These are phyloP conservation scores for Apophysomyces variabilis DNA, from an alignment of 371 early-diverging fungal genomes.

Conservation along the genomic window DNA sequence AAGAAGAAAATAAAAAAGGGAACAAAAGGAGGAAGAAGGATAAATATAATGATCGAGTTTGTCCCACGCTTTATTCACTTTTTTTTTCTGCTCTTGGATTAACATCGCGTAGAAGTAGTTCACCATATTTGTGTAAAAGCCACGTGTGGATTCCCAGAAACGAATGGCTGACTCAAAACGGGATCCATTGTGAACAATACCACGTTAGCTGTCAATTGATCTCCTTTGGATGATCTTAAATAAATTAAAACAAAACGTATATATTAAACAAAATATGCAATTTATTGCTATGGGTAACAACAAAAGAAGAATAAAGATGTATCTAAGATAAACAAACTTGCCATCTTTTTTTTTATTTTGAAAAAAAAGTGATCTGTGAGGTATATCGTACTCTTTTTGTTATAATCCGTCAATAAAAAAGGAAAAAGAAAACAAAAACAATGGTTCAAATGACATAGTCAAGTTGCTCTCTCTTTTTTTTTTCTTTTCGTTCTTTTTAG, in stretches of 20 bases:
- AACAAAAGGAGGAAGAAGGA: slow-evolving; percentile 7
- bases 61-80: slow-evolving; percentile 10
- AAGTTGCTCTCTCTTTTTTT: not conserved
- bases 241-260: not conserved
- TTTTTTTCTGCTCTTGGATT: slow-evolving; percentile 14
- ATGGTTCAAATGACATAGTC: no score
- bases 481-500: not conserved
- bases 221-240: not conserved
- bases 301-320: not conserved
- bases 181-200: slow-evolving; percentile 6
- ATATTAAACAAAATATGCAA: not conserved
- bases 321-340: no score
- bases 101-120: not conserved
- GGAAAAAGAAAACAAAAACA: no score
- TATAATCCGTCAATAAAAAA: no score
- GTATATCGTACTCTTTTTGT: no score
- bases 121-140: slow-evolving; percentile 2
- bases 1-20: slow-evolving; percentile 6
- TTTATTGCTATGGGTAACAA: not conserved
- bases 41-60: slow-evolving; percentile 4
- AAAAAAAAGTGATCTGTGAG: no score
- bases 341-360: no score
- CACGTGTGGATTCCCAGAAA: slow-evolving; percentile 8
- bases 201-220: not conserved
- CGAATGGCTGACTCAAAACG: slow-evolving; percentile 3